Conservation (phyloP, 805 yeast species). For the Yarrowia alimentaria region DNA sequence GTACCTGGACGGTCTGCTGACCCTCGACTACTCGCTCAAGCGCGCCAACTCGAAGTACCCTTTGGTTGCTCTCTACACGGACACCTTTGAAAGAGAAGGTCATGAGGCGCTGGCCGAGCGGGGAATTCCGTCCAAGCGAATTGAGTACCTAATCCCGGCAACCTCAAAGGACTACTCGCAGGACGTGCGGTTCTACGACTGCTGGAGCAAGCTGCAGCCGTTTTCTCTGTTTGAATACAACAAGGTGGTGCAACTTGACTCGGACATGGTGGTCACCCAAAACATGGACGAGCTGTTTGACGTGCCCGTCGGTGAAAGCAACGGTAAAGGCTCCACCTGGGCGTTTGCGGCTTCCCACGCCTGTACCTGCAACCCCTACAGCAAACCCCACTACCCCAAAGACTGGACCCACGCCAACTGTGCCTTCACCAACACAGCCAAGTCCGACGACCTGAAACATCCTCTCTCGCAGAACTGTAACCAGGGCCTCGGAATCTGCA, state of each 20-base stretch:
- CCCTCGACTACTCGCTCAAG: constrained; percentile 50
- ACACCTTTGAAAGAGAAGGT: constrained; percentile 46
- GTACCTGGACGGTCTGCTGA: constrained; percentile 52
- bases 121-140: constrained; percentile 45
- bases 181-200: constrained; percentile 57
- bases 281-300: constrained; percentile 63
- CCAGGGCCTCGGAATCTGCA: constrained; percentile 50
- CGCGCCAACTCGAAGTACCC: constrained; percentile 49
- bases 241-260: constrained; percentile 55
- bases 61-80: constrained; percentile 54
- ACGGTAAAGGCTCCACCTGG: constrained; percentile 28
- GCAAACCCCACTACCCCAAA: constrained; percentile 52
- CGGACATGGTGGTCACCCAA: constrained; percentile 56
- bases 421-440: constrained; percentile 46
- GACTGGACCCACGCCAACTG: constrained; percentile 55
- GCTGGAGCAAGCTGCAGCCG: constrained; percentile 61
- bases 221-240: constrained; percentile 52
- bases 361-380: constrained; percentile 60
- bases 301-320: constrained; percentile 41
- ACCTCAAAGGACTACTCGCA: constrained; percentile 47
- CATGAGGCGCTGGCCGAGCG: constrained; percentile 44
- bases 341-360: constrained; percentile 61
- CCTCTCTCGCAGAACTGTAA: constrained; percentile 41
- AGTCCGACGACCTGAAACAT: constrained; percentile 38
- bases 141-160: constrained; percentile 48